These are phyloP conservation scores for Eucalyptus leucophloia DNA, from an alignment of 345 rosid genomes.

Conservation along the genomic window DNA sequence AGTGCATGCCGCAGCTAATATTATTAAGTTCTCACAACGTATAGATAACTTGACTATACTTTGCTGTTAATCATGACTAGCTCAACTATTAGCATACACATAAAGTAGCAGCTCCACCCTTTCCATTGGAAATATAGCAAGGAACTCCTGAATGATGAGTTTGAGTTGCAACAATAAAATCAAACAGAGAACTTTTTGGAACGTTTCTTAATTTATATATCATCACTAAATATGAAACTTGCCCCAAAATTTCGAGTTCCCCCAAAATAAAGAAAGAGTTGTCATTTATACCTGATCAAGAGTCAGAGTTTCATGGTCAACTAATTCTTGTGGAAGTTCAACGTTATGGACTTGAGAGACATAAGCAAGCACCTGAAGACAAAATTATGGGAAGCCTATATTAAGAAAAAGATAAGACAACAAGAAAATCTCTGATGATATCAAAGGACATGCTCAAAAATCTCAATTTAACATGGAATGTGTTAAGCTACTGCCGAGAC, in stretches of 20 bases:
- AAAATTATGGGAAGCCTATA: not conserved
- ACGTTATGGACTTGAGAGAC: slow-evolving; percentile 91
- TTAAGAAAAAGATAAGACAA: not conserved
- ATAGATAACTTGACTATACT: not conserved
- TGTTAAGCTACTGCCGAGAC: not conserved
- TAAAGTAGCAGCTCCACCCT: not conserved
- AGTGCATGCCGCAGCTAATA: not conserved
- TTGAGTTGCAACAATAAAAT: not conserved
- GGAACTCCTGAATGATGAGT: not conserved
- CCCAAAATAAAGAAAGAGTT: not conserved
- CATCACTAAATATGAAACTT: not conserved
- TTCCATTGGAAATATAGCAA: not conserved
- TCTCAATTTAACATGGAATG: not conserved
- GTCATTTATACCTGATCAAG: slow-evolving; percentile 61
- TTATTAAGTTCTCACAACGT: not conserved
- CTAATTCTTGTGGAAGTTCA: slow-evolving; percentile 61
- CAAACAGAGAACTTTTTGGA: not conserved
- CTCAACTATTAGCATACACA: not conserved
- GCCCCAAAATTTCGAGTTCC: not conserved
- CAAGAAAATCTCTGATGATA: not conserved
- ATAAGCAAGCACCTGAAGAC: slow-evolving; percentile 73
- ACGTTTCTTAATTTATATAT: not conserved
- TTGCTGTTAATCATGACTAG: not conserved
- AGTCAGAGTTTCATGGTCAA: slow-evolving; percentile 54
- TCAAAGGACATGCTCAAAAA: not conserved